These are phyloP conservation scores for Talaromyces pinophilus DNA, from an alignment of 2,329 filamentous ascomycete species.

Conservation along the genomic window DNA sequence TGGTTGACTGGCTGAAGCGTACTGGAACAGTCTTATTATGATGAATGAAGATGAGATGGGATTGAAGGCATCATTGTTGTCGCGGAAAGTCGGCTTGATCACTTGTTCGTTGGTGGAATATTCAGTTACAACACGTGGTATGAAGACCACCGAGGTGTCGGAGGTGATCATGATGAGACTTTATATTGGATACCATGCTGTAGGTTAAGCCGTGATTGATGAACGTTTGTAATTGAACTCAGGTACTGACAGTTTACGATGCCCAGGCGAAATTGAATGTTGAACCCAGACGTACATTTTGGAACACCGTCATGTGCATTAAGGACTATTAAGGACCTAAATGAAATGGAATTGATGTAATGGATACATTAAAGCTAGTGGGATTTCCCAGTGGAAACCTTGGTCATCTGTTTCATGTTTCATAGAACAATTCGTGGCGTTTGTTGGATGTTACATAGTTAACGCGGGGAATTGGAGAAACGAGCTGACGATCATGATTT, in stretches of 20 bases:
- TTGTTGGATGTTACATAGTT: background rate
- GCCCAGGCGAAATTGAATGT: background rate
- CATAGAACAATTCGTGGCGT: background rate
- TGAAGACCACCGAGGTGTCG: background rate
- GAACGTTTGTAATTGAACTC: background rate
- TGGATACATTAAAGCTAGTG: background rate
- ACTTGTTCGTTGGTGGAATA: background rate
- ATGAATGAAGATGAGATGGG: background rate
- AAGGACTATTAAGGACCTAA: background rate
- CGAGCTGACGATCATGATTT: background rate
- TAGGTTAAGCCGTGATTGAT: background rate
- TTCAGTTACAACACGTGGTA: background rate
- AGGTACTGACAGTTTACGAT: background rate
- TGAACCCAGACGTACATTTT: background rate
- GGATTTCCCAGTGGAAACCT: background rate
- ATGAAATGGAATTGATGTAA: background rate
- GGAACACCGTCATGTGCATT: background rate
- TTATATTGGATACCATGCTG: background rate
- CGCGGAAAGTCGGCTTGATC: constrained; percentile 8
- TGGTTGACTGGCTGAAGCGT: background rate
- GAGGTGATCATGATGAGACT: background rate
- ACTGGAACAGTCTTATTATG: background rate
- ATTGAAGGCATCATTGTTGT: background rate
- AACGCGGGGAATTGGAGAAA: background rate
- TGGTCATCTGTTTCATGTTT: background rate